Base-by-base conservation (phyloP, 768 basidiomycete genomes). In the Hemileccinum rubropunctum region DNA sequence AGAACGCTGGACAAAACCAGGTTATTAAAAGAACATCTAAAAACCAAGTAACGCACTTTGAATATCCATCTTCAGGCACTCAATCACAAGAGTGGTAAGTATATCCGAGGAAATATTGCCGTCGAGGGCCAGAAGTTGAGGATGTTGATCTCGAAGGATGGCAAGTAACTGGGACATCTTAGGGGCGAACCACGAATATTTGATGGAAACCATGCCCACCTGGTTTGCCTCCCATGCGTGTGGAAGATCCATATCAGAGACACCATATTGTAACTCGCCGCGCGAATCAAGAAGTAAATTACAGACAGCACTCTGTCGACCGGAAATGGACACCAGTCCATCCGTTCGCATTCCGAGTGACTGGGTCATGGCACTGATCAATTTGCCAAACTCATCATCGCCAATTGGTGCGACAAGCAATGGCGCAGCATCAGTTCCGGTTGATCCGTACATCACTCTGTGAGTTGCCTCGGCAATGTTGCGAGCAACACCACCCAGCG, bases 401-500 rank as follows among this genome's bases (percentile, higher is more conserved):
- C 90, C 93, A 11, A 95, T 63, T 1, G 87, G 81, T 3, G 94
- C 81, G 7, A 98, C 70, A 35, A 99, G 75, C 12, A 91, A 55
- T 1, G 80, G 75, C 6, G 75, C 68, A 12, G 54, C 26, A 15
- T 59, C 48, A 12, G 48, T 51, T 17, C 60, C 57, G 9, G 69
- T 57, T 7, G 68, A 66, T 34, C 42, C 53, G 37, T 70, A 60
- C 52, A 84, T 63, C 6, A 86, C 66, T 26, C 89, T 81, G 63
- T 90, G 84, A 6, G 92, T 79, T 1, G 93, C 91, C 66, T 98
- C 94, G 3, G 95, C 89, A 37, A 99, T 82, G 64, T 99, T 99
- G n/a, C 95, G 84, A 1, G 81, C 94, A 13, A 99, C 95, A 26
- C 95, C 95, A 1, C 95, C 95, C 6, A 90, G 71, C 0, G 86